Base-by-base conservation (phyloP, 495 filamentous ascomycete genomes). In the Penicillium psychrofluorescens region DNA sequence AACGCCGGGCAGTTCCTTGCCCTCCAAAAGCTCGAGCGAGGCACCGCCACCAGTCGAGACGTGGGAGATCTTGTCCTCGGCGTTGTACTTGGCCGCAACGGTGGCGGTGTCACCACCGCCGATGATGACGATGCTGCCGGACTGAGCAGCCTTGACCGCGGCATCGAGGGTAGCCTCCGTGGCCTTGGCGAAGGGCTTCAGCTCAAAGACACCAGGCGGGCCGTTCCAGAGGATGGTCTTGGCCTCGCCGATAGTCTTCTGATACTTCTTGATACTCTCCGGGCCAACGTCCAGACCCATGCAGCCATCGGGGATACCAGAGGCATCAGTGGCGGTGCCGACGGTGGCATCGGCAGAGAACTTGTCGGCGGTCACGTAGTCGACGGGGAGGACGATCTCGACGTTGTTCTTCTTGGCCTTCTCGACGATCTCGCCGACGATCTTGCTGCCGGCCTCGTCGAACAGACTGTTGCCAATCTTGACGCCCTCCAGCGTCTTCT, bases 151-250 rank as follows among this genome's bases (percentile, higher is more conserved):
- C 8, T 69, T 69, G 16, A 96, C 89, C 22, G 82, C 87, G 39
- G 86, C 88, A 54, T 96, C 84, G 53, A 97, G 80, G 14, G 87
- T 92, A 38, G 78, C 74, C 80, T 95, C 90, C 50, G 92, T 97
- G 48, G 86, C 92, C 16, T 76, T 81, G 52, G 89, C 87, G 66
- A 99, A 99, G 51, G 83, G 80, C 59, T 97, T 87, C 51, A 99
- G 79, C 78, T 99, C 92, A 60, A 97, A 99, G 45, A 99, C 92
- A 60, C 92, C 92, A 11, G 90, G 81, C 37, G 92, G 92, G 34
- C 88, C 92, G 76, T 99, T 99, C 92, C 92, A 99, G 38, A 99
- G 86, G 72, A 97, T 97, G 38, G 92, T 99, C 80, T 96, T 84
- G 37, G 94, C 79, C 54, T 86, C 76, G 44, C 71, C 76, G 57